Conservation (phyloP, 1,284 basidiomycete species). For the Ustilago xerochloae region DNA sequence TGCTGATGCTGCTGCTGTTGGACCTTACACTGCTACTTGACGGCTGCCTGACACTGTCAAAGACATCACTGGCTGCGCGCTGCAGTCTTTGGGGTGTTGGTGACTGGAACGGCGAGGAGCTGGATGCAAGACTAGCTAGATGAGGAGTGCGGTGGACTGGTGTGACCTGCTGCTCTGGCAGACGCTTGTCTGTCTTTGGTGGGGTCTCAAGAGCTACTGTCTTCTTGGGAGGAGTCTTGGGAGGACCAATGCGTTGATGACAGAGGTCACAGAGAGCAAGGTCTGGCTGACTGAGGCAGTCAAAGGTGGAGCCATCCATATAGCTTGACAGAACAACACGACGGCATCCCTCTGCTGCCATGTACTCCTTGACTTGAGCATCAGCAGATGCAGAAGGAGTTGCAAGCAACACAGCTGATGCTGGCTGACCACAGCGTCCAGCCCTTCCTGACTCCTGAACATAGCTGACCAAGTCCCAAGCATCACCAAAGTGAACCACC, state of each 20-base stretch:
- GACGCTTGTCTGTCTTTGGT: not conserved
- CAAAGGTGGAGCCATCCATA: not conserved
- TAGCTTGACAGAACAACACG: not conserved
- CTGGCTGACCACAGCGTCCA: not conserved
- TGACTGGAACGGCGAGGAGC: not conserved
- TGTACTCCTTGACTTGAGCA: not conserved
- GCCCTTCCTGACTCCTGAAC: slow-evolving; percentile 6
- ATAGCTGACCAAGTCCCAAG: slow-evolving; percentile 9
- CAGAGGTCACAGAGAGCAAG: slow-evolving; percentile 8
- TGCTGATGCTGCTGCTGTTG: not conserved
- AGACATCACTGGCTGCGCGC: not conserved
- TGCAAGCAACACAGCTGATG: not conserved
- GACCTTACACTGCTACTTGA: not conserved
- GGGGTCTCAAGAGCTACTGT: not conserved
- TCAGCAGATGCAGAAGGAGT: not conserved
- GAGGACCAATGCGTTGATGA: too few species aligned
- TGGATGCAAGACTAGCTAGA: not conserved
- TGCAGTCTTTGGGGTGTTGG: not conserved
- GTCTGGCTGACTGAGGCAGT: slow-evolving; percentile 9
- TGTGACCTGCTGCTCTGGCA: not conserved
- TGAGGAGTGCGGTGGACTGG: not conserved
- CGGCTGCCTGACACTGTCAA: not conserved
- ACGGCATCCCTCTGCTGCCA: not conserved
- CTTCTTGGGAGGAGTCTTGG: not conserved
- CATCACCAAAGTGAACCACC: not conserved